These are phyloP conservation scores for Hypoxylon fuscum DNA, from an alignment of 495 filamentous ascomycete genomes.

Conservation along the genomic window DNA sequence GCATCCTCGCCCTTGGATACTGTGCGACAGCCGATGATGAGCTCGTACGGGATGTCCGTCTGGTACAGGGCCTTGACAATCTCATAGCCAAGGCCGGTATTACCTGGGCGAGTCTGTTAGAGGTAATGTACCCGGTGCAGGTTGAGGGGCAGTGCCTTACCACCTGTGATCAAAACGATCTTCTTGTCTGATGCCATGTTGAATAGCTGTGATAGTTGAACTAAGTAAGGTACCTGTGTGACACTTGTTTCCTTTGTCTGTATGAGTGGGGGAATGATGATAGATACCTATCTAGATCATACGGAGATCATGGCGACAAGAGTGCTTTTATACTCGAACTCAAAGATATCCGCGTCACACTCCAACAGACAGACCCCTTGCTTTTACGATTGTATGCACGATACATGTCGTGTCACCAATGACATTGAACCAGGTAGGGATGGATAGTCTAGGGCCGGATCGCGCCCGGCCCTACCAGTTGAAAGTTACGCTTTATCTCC, in stretches of 20 bases:
- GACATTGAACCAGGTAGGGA: no score
- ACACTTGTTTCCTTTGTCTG: not conserved
- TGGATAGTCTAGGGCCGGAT: not conserved
- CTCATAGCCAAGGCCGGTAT: slow-evolving; percentile 62
- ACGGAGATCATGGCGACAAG: no score
- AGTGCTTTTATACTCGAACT: no score
- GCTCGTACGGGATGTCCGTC: slow-evolving; percentile 54
- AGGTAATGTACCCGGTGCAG: not conserved
- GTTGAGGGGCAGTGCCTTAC: slow-evolving; percentile 25
- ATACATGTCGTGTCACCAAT: no score
- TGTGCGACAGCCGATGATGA: slow-evolving; percentile 58
- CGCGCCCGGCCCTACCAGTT: not conserved
- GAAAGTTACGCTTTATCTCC: not conserved
- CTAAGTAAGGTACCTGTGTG: not conserved
- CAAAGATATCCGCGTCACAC: no score
- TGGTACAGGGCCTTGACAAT: slow-evolving; percentile 55
- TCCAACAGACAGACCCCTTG: no score
- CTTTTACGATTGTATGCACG: no score
- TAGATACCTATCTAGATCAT: no score
- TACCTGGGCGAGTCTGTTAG: slow-evolving; percentile 40
- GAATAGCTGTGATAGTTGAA: not conserved
- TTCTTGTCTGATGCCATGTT: slow-evolving; percentile 44
- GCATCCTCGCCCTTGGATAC: slow-evolving; percentile 56
- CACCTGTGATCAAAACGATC: slow-evolving; percentile 42
- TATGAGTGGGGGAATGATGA: not conserved